These are phyloP conservation scores for Aspergillus hiratsukae DNA, from an alignment of 2,329 filamentous ascomycete species.

Conservation along the genomic window DNA sequence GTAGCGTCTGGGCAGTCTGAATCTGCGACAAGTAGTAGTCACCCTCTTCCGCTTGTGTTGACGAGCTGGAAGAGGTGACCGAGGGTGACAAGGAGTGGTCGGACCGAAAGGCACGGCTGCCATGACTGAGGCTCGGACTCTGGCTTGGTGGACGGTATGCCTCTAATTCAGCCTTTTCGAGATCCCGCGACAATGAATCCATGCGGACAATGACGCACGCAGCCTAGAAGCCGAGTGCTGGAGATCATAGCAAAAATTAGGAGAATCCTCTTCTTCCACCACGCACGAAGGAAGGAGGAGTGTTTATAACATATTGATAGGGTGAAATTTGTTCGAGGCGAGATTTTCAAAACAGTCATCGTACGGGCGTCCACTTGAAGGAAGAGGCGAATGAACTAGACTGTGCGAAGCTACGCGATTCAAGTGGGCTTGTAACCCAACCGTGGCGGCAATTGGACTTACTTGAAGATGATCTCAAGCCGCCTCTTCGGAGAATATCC, in stretches of 20 bases:
- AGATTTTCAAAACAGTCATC: not conserved
- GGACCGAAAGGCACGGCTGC: conserved; percentile 7
- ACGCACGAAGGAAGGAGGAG: not conserved
- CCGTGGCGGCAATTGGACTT: not conserved
- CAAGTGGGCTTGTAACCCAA: not conserved
- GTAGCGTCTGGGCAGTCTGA: conserved; percentile 27
- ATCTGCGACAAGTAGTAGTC: conserved; percentile 26
- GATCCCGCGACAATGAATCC: conserved; percentile 33
- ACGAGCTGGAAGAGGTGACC: conserved; percentile 19
- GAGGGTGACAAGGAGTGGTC: conserved; percentile 19
- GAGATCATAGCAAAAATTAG: not conserved
- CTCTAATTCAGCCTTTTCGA: conserved; percentile 35
- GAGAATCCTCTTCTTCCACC: not conserved
- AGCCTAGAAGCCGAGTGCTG: not conserved
- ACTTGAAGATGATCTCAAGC: not conserved
- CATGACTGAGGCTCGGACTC: conserved; percentile 11
- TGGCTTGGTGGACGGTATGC: conserved; percentile 15
- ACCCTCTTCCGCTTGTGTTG: conserved; percentile 17
- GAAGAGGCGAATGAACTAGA: not conserved
- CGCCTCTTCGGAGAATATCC: not conserved
- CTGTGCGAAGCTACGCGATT: not conserved
- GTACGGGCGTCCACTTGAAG: not conserved
- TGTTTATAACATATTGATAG: not conserved
- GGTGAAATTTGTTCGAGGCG: not conserved
- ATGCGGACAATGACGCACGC: conserved; percentile 18